Evolutionary conservation across 305 asterid species (phyloP), one percentile per base, ranked within the genome.

Genomic region (Fraxinus nigra): DNA sequence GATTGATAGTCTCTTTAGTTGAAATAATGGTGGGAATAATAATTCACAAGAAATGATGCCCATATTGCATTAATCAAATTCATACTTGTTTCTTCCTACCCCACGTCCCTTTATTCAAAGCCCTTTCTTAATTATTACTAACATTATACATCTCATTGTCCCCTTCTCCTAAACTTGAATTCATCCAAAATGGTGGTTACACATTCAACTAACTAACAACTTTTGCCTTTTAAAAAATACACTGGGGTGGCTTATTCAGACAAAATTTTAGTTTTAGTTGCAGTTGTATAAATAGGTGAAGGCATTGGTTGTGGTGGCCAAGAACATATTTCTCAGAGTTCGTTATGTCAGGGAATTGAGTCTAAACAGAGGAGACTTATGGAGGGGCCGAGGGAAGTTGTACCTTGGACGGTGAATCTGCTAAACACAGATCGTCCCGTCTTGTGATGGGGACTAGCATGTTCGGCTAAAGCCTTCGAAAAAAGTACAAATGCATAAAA

Each of bases 71-170:
- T 56, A 56, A 56, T 56, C 67, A 56, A 56, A 61, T 78, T 54
- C 16, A 51, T 63, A 24, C 75, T 34, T 22, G 24, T 24, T 38
- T 38, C 38, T 69, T 37, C 65, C 40, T 11, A 14, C 79, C 72
- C 79, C 79, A 78, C 79, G 1, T 48, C 85, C 85, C 67, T 18
- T 56, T 18, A 56, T 56, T 56, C 67, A 56, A 56, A 18, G 28
- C 28, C 28, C 67, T 18, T 56, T 56, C 3, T 54, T n/a, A 18
- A 54, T 54, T n/a, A 54, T n/a, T 54, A 54, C 24, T 5, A n/a
- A 24, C 6, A 14, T 5, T 54, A 5, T n/a, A n/a, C 9, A 54
- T 54, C 65, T 54, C 65, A n/a, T 18, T 54, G 26, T 6, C 26
- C 63, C 63, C 24, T 54, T 18, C 65, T 18, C 9, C 9, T n/a